A percentile compares a stretch with the other conserved stretches of the same genome.
These are phyloP conservation scores for Ganoderma lingzhi DNA, from an alignment of 1,284 basidiomycete species.

Conservation along the genomic window DNA sequence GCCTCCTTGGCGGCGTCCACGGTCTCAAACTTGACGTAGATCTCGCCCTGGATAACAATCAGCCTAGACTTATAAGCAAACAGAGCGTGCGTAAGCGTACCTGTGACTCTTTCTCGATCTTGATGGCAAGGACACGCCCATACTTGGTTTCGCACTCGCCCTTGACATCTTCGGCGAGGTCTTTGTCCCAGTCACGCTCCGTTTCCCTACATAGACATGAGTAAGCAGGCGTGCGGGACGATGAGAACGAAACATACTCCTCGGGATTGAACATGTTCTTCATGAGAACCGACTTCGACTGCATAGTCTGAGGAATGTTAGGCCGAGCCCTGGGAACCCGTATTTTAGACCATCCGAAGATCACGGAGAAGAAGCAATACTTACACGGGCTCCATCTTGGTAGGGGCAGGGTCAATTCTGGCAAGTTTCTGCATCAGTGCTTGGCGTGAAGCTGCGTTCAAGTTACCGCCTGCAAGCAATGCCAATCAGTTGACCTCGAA, in stretches of 20 bases:
- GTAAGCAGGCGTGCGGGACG: not conserved
- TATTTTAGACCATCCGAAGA: not conserved
- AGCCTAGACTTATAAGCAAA: not conserved
- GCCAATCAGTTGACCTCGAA: slow-evolving; percentile 5
- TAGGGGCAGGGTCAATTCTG: slow-evolving; percentile 78
- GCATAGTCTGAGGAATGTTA: slow-evolving; percentile 80
- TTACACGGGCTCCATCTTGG: slow-evolving; percentile 67
- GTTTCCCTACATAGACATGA: slow-evolving; percentile 74
- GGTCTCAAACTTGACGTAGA: slow-evolving; percentile 91
- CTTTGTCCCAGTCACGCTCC: slow-evolving; percentile 95
- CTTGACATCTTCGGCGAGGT: slow-evolving; percentile 96
- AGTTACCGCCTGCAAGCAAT: slow-evolving; percentile 74
- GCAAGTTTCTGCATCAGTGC: slow-evolving; percentile 99
- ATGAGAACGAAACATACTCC: slow-evolving; percentile 66
- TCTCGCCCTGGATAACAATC: slow-evolving; percentile 81
- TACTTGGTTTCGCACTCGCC: slow-evolving; percentile 94
- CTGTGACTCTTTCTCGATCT: slow-evolving; percentile 93
- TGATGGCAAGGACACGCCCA: slow-evolving; percentile 87
- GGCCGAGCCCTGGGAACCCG: slow-evolving; percentile 58
- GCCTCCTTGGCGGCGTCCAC: slow-evolving; percentile 86
- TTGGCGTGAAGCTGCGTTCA: slow-evolving; percentile 95
- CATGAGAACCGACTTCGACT: slow-evolving; percentile 86
- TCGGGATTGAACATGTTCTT: slow-evolving; percentile 98
- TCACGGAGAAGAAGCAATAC: slow-evolving; percentile 35
- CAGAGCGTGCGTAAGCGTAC: slow-evolving; percentile 51